These are phyloP conservation scores for Cavenderia fasciculata DNA, from an alignment of 78 protist genomes.

Conservation along the genomic window DNA sequence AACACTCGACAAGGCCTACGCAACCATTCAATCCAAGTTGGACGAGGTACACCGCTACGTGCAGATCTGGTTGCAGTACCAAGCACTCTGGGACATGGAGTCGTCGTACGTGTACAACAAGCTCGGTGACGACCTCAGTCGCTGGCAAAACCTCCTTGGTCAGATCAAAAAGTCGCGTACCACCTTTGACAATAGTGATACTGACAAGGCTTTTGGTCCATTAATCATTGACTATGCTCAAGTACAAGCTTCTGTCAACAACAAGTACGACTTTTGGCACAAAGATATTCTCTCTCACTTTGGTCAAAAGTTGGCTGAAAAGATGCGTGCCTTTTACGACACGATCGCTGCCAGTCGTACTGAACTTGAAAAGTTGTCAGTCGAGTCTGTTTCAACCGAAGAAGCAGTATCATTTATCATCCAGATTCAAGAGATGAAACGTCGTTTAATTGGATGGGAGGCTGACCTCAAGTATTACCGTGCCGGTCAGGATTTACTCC, in stretches of 20 bases:
- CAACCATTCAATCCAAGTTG: conserved; percentile 68
- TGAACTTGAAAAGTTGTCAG: conserved; percentile 82
- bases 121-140: conserved; percentile 89
- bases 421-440: conserved; percentile 85
- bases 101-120: conserved; percentile 37
- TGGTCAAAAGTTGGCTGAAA: conserved; percentile 66
- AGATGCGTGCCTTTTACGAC: conserved; percentile 53
- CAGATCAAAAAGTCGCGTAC: conserved; percentile 85
- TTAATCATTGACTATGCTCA: conserved; percentile 87
- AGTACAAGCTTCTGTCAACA: conserved; percentile 91
- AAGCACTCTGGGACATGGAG: conserved; percentile 96
- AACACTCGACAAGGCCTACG: conserved; percentile 71
- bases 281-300: conserved; percentile 85
- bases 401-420: conserved; percentile 91
- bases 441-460: conserved; percentile 58
- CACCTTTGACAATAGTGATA: conserved; percentile 88
- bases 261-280: conserved; percentile 93
- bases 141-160: conserved; percentile 84
- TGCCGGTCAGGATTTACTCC: conserved; percentile 83
- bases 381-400: conserved; percentile 88
- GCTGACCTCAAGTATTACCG: conserved; percentile 21
- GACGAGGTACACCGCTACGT: conserved; percentile 75
- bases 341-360: conserved; percentile 49
- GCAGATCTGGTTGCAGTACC: conserved; percentile 94
- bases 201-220: conserved; percentile 87